Conservation (phyloP, 306 rosid species). For the Rosa multiflora region DNA sequence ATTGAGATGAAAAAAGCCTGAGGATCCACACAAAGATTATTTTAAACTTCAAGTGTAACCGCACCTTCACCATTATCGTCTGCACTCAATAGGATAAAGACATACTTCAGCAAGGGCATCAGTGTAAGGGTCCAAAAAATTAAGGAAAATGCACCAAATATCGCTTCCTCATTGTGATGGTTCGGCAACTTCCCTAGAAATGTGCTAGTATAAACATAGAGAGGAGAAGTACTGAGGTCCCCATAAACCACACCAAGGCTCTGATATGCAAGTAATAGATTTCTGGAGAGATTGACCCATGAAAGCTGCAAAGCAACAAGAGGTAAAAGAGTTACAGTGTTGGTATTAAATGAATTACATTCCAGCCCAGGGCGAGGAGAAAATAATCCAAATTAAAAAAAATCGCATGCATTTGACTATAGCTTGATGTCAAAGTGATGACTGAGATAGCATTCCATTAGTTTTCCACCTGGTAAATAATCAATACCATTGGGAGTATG, state of each 20-base stretch:
- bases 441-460: not conserved
- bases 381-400: not conserved
- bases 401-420: not conserved
- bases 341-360: conserved; percentile 14
- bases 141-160: conserved; percentile 82
- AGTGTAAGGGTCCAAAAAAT: conserved; percentile 82
- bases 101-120: conserved; percentile 71
- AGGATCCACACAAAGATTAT: not conserved
- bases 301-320: conserved; percentile 51
- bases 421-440: conserved; percentile 6
- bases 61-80: conserved; percentile 88
- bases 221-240: conserved; percentile 87
- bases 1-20: conserved; percentile 4
- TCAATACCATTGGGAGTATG: not conserved
- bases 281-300: conserved; percentile 54
- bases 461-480: not conserved
- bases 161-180: conserved; percentile 55
- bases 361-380: not conserved
- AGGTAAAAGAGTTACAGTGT: conserved; percentile 11
- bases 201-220: conserved; percentile 70
- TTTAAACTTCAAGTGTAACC: conserved; percentile 9
- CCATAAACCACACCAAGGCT: conserved; percentile 91
- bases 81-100: conserved; percentile 72
- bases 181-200: conserved; percentile 50
- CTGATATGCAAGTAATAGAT: conserved; percentile 71